Evolutionary conservation across 495 filamentous ascomycete genomes (phyloP), one percentile per base, ranked within the genome.

Genomic region (Neurospora africana): DNA sequence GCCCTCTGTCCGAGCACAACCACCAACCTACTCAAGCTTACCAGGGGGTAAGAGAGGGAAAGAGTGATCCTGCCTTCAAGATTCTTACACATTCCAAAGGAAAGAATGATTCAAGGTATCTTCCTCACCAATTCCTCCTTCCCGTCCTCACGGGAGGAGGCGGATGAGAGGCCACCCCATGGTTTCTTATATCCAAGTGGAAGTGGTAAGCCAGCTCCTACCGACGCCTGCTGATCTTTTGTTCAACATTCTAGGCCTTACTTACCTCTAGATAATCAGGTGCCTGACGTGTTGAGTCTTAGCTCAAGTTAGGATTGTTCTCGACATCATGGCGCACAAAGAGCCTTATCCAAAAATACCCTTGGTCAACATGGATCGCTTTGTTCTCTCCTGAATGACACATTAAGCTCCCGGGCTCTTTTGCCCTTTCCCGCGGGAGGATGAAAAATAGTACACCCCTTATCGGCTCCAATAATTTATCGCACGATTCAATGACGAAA

Each of bases 31-130:
- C n/a, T 58, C 15, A 17, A 30, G 27, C 53, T 61, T 17, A 61
- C 53, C 6, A 65, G 27, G 33, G 15, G 23, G 53, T 17, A 65
- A 27, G 53, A 65, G 23, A 33, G 10, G 47, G 47, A 58, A 58
- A 58, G 21, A 58, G 47, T 5, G 9, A 47, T 21, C 43, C 21
- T 47, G n/a, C 19, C 8, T n/a, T 44, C 43, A 21, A 11, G 21
- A 44, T 44, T 9, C n/a, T 47, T 47, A 47, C 43, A 21, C n/a
- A 47, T 47, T 47, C 36, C 23, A 65, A 27, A 40, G 65, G 38
- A 8, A 72, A 74, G 71, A 74, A 73, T 69, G 72, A 71, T 74
- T 69, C 68, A 58, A 21, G 40, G 40, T 75, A 19, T 68, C 71
- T 47, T 67, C 71, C 17, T 44, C 8, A 19, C 41, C 43, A 8